These are phyloP conservation scores for Alnus glutinosa DNA, from an alignment of 306 rosid genomes.

Conservation along the genomic window DNA sequence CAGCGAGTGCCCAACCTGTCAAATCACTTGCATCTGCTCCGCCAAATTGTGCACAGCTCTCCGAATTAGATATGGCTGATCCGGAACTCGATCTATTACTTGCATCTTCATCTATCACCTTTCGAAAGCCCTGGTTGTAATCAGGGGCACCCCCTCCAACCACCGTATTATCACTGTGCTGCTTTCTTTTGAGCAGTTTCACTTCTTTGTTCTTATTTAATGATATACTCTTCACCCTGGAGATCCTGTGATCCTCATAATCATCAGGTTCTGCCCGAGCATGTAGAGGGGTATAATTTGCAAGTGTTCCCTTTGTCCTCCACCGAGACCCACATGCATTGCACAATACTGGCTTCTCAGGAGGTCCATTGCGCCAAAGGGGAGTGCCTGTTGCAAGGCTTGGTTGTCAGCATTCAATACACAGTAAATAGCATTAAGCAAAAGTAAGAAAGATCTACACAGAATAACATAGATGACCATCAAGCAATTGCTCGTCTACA, in stretches of 20 bases:
- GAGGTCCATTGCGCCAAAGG: conserved; percentile 99
- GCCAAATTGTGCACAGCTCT: conserved; percentile 87
- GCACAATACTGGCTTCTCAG: conserved; percentile 96
- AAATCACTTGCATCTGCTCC: conserved; percentile 85
- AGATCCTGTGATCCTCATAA: conserved; percentile 67
- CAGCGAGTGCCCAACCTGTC: conserved; percentile 68
- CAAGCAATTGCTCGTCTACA: conserved; percentile 21
- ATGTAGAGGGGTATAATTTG: conserved; percentile 95
- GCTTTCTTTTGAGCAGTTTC: conserved; percentile 74
- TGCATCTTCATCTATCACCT: conserved; percentile 70
- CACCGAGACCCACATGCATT: conserved; percentile 99
- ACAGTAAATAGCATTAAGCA: conserved; percentile 14
- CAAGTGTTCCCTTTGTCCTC: conserved; percentile 99
- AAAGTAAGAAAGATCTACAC: conserved; percentile 18
- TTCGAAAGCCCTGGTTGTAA: conserved; percentile 63
- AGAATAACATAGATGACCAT: conserved; percentile 21
- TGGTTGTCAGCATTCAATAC: conserved; percentile 37
- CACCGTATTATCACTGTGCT: conserved; percentile 46
- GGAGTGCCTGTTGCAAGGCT: conserved; percentile 84
- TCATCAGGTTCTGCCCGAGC: conserved; percentile 88
- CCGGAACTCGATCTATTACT: conserved; percentile 97
- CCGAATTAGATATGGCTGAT: conserved; percentile 92
- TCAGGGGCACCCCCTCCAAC: conserved; percentile 48
- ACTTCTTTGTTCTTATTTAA: conserved; percentile 74
- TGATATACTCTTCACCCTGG: conserved; percentile 68